Conservation (phyloP, 169 alveolate genomes). For the Eimeria sp. region DNA sequence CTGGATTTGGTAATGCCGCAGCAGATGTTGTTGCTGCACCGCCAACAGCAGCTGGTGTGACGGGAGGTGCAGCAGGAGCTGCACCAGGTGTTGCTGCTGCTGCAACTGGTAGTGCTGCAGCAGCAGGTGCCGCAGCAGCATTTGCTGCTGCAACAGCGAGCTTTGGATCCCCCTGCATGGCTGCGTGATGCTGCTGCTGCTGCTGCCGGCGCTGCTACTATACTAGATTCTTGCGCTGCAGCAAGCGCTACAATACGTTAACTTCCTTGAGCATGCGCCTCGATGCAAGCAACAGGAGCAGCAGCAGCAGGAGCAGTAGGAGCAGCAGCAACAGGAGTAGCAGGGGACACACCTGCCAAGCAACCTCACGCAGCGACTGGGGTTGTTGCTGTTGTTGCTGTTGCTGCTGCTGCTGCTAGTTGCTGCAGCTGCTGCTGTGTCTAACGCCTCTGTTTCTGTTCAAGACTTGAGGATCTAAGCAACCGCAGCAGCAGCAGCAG, state of each 20-base stretch:
- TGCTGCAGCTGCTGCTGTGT: background rate
- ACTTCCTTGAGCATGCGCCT: background rate
- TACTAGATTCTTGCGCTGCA: conserved; percentile 13
- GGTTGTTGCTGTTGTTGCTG: background rate
- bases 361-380: background rate
- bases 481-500: conserved; percentile 51
- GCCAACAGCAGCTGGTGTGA: background rate
- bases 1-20: background rate
- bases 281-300: too few relatives aligned
- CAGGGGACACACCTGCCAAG: background rate
- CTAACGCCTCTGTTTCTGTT: conserved; percentile 8
- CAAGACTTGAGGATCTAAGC: conserved; percentile 5
- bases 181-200: background rate
- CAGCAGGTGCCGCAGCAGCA: conserved; percentile 9
- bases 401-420: conserved; percentile 31
- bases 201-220: too few relatives aligned
- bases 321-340: conserved; percentile 38
- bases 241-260: background rate
- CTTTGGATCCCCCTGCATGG: conserved; percentile 27
- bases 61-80: background rate
- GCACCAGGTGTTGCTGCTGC: conserved; percentile 36
- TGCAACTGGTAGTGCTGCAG: background rate
- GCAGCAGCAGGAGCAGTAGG: conserved; percentile 10
- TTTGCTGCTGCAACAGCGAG: background rate
- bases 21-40: background rate